A percentile compares a stretch with the other conserved stretches of the same genome.
These are phyloP conservation scores for Crucihimalaya himalaica DNA, from an alignment of 345 rosid species.

Conservation along the genomic window DNA sequence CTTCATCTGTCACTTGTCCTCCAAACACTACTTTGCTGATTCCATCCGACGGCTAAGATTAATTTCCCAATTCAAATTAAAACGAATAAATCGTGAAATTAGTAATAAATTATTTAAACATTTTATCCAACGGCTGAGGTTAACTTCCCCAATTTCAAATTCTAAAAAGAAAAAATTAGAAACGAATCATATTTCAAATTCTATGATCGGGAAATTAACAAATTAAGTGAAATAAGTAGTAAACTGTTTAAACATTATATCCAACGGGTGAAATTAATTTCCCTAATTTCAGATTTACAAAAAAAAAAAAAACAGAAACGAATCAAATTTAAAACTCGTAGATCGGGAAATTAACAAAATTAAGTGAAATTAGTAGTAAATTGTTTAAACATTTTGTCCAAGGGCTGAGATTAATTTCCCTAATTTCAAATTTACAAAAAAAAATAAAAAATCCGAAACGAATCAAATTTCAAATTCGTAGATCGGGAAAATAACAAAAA, in stretches of 20 bases:
- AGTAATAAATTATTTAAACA: no score
- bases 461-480: not conserved
- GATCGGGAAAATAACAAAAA: slow-evolving; percentile 1
- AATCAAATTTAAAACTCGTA: not conserved
- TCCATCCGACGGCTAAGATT: slow-evolving; percentile 85
- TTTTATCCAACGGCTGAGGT: slow-evolving; percentile 68
- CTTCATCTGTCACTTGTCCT: slow-evolving; percentile 98
- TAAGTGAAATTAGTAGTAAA: not conserved
- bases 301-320: not conserved
- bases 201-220: not conserved
- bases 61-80: not conserved
- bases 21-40: slow-evolving; percentile 95
- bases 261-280: not conserved
- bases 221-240: not conserved
- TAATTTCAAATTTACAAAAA: not conserved
- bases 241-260: not conserved
- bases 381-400: slow-evolving; percentile 54
- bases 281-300: not conserved
- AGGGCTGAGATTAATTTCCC: slow-evolving; percentile 52
- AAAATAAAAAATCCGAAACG: not conserved
- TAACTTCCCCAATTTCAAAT: not conserved
- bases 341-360: not conserved
- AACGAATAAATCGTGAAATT: not conserved
- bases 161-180: not conserved
- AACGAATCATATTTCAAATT: not conserved